These are phyloP conservation scores for Leishmania major DNA, from an alignment of 208 protist species.

Conservation along the genomic window DNA sequence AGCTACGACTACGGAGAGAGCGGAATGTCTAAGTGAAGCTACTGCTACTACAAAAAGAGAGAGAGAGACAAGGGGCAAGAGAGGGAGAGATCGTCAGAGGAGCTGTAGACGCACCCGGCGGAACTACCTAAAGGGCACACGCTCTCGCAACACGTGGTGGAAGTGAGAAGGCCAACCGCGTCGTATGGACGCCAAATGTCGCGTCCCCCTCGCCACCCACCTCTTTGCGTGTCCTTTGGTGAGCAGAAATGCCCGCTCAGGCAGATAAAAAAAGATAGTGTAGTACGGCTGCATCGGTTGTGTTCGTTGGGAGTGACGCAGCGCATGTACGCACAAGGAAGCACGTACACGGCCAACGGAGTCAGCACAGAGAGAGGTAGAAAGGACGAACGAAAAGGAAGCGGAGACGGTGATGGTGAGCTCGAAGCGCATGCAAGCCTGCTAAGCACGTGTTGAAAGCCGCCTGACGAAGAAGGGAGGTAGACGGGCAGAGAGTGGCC, in stretches of 20 bases:
- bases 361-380: not conserved
- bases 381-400: not conserved
- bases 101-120: not conserved
- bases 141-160: not conserved
- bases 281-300: not conserved
- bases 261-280: slow-evolving; percentile 9
- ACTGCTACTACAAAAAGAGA: not conserved
- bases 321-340: not conserved
- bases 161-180: not conserved
- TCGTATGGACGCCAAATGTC: not conserved
- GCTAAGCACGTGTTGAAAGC: not conserved
- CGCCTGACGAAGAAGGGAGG: not conserved
- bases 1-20: not conserved
- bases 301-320: not conserved
- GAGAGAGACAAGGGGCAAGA: not conserved
- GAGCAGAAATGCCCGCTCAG: not conserved
- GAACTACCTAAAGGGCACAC: not conserved
- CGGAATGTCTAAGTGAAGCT: not conserved
- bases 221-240: not conserved
- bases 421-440: not conserved
- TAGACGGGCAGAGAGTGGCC: not conserved
- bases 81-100: not conserved
- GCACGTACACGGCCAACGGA: not conserved
- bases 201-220: not conserved
- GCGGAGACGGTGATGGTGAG: not conserved